Conservation (phyloP, 2,329 filamentous ascomycete species). For the Cucurbitaria berberidis region DNA sequence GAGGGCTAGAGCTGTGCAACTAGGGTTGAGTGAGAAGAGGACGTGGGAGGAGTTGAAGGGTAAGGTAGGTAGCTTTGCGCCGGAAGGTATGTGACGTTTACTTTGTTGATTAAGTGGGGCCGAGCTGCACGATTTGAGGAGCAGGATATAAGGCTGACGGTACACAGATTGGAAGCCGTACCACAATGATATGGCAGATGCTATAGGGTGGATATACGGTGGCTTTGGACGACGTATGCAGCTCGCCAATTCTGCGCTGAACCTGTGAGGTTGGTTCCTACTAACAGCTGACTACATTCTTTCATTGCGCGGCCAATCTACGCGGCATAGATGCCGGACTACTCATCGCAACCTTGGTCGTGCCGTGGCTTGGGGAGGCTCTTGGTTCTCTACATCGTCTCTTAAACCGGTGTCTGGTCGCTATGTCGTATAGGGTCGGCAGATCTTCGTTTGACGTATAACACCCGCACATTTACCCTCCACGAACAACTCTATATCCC, state of each 20-base stretch:
- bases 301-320: conserved; percentile 7
- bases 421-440: not conserved
- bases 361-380: not conserved
- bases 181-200: conserved; percentile 45
- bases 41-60: conserved; percentile 43
- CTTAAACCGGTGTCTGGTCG: not conserved
- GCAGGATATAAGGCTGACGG: conserved; percentile 4
- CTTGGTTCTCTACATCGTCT: not conserved
- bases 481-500: not conserved
- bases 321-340: not conserved
- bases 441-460: not conserved
- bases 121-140: not conserved
- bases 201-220: conserved; percentile 45
- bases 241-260: conserved; percentile 36
- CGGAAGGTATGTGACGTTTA: conserved; percentile 29
- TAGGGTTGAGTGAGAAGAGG: conserved; percentile 32
- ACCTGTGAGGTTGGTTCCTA: no score
- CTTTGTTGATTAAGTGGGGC: not conserved
- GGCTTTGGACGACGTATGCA: conserved; percentile 41
- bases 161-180: conserved; percentile 42
- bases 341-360: not conserved
- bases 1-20: conserved; percentile 31
- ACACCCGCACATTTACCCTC: not conserved
- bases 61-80: conserved; percentile 29
- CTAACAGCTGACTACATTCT: conserved; percentile 19